Percentiles rank a stretch among this genome's conserved stretches.
Evolutionary conservation across 1,284 basidiomycete species (phyloP).

Genomic region (Rhodofomes roseus): DNA sequence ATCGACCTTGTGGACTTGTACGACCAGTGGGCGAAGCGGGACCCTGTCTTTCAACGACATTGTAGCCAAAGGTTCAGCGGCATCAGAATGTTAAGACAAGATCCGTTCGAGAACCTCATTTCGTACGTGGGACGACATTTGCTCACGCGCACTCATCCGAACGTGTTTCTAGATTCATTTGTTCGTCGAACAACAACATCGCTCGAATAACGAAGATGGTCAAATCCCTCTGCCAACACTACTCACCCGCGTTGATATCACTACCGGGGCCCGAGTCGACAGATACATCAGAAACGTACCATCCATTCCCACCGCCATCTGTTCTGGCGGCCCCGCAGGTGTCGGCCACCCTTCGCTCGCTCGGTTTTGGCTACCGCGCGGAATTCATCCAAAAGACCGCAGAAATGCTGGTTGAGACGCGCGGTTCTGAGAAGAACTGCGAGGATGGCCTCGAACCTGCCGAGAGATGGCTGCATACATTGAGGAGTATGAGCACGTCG

Average conservation of each 20-base stretch:
- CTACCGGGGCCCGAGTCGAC: conserved; percentile 36
- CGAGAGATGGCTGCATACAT: conserved; percentile 55
- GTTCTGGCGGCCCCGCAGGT: conserved; percentile 62
- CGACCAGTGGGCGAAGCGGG: conserved; percentile 70
- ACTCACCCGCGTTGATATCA: conserved; percentile 62
- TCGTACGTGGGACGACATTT: conserved; percentile 57
- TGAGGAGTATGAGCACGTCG: conserved; percentile 51
- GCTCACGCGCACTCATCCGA: background rate
- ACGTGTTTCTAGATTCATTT: conserved; percentile 76
- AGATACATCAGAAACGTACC: conserved; percentile 40
- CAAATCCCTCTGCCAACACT: conserved; percentile 66
- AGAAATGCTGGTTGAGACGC: conserved; percentile 65
- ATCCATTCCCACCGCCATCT: conserved; percentile 84
- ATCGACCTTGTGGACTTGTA: conserved; percentile 78
- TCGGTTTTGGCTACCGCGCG: conserved; percentile 97
- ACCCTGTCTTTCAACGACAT: conserved; percentile 67
- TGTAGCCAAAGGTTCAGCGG: conserved; percentile 62
- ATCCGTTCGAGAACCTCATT: conserved; percentile 93
- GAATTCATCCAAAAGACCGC: conserved; percentile 86
- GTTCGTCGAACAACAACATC: conserved; percentile 98
- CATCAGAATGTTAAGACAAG: conserved; percentile 82
- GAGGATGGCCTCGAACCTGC: conserved; percentile 38
- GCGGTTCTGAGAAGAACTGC: conserved; percentile 28
- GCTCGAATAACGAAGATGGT: conserved; percentile 89
- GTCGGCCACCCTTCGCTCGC: conserved; percentile 62